Base-by-base conservation (phyloP, 78 protist species). In the Paratrimastix pyriformis region DNA sequence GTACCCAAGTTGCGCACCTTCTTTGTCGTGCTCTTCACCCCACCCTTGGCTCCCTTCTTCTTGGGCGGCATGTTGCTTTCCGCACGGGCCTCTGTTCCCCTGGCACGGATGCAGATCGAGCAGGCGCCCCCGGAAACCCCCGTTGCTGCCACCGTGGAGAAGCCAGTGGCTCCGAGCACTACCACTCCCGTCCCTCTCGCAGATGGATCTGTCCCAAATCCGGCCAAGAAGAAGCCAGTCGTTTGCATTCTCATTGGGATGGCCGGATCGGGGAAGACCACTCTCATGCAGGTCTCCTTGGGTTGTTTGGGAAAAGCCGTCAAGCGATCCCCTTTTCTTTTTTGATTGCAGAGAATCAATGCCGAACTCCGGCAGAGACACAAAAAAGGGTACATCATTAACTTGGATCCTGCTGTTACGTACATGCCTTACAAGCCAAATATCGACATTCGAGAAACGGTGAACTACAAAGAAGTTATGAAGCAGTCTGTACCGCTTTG, bases 251-350 rank as follows among this genome's bases (percentile, higher is more conserved):
- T 91, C n/a, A 42, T 93, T 6, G 99, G 99, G 39, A 93, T 96
- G 98, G 99, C 99, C 0, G 99, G 99, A 9, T 73, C 90, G 52
- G 99, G 99, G 26, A 96, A 96, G 80, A 87, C 96, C 50, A 92
- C 97, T 13, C 72, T 94, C 2, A 66, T 94, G 84, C 95, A 92
- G 79, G 80, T 73, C 8, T 15, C 18, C 64, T 1, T 1, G 15
- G 26, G 64, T 2, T 75, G 46, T 30, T 1, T 55, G 2, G 1
- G 37, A 7, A 38, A 3, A 32, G 60, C 6, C 44, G 26, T 7
- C 52, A n/a, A 24, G 29, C 37, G 18, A 1, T 2, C 52, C n/a
- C 65, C 8, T 71, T 5, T 30, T 1, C 4, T 2, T 18, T 13
- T 0, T 3, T n/a, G n/a, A 26, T 1, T 1, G 13, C 65, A 80